Conservation (phyloP, 164 flowering plant genomes). For the Echeveria elegans region DNA sequence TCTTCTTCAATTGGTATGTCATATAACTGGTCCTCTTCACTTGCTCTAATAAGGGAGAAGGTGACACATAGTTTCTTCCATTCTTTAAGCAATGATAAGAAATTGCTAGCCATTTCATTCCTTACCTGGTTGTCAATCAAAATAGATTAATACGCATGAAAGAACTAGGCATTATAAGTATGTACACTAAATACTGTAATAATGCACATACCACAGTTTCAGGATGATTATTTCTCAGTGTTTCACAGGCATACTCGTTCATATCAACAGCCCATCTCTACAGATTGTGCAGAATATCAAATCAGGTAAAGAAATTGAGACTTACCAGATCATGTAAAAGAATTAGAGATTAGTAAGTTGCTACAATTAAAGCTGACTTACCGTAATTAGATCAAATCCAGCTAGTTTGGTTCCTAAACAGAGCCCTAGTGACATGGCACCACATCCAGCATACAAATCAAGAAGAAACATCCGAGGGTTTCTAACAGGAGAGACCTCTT, state of each 20-base stretch:
- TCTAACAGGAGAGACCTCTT: not conserved
- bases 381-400: constrained; percentile 59
- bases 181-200: not conserved
- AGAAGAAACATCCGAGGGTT: constrained; percentile 30
- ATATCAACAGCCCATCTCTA: constrained; percentile 91
- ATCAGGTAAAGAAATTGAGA: not conserved
- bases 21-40: not conserved
- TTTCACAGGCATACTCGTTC: constrained; percentile 60
- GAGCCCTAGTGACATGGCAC: constrained; percentile 91
- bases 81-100: constrained; percentile 40
- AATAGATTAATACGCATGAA: not conserved
- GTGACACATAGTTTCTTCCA: constrained; percentile 55
- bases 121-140: constrained; percentile 41
- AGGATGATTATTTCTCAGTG: constrained; percentile 60
- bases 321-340: not conserved
- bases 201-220: constrained; percentile 51
- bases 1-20: not conserved
- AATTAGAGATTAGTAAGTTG: not conserved
- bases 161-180: not conserved
- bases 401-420: constrained; percentile 54
- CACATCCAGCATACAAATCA: constrained; percentile 84
- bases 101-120: constrained; percentile 65
- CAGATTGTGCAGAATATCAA: not conserved
- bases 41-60: constrained; percentile 22
- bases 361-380: constrained; percentile 19